Conservation (phyloP, 352 stramenopile species). For the Pythium brachiatum region DNA sequence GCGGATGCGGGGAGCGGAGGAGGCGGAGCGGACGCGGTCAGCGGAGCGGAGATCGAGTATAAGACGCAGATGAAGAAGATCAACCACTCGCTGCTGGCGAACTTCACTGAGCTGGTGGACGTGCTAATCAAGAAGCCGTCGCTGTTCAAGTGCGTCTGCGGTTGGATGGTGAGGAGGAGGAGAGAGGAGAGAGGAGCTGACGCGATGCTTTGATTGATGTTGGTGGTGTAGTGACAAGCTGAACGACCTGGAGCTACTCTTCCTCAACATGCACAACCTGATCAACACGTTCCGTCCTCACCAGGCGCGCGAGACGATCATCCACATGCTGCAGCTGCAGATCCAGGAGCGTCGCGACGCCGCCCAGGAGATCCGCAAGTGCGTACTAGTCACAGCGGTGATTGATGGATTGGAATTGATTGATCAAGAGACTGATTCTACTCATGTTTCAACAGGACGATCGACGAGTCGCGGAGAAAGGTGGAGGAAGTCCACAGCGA, state of each 20-base stretch:
- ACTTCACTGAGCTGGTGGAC: conserved; percentile 83
- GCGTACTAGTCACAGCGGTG: not conserved
- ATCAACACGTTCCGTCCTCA: conserved; percentile 87
- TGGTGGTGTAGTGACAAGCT: conserved; percentile 62
- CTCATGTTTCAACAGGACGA: conserved; percentile 25
- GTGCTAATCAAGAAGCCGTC: conserved; percentile 74
- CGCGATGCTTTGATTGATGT: not conserved
- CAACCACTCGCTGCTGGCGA: conserved; percentile 80
- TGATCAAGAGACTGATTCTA: not conserved
- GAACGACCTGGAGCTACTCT: conserved; percentile 81
- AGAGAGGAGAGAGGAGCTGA: not conserved
- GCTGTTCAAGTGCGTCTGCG: conserved; percentile 71
- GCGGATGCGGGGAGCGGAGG: not conserved
- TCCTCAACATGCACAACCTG: conserved; percentile 90
- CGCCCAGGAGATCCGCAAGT: conserved; percentile 67
- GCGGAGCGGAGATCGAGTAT: conserved; percentile 42
- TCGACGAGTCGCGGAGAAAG: conserved; percentile 58
- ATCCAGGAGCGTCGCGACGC: conserved; percentile 75
- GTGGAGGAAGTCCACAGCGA: conserved; percentile 63
- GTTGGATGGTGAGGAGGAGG: not conserved
- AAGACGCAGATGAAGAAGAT: conserved; percentile 85
- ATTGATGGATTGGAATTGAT: not conserved
- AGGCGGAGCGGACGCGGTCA: not conserved
- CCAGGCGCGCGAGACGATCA: conserved; percentile 78
- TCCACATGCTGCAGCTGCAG: conserved; percentile 79